phyloP scores from a whole-genome alignment of 2,329 filamentous ascomycete genomes.

The Pezicula neosporulosa region DNA sequence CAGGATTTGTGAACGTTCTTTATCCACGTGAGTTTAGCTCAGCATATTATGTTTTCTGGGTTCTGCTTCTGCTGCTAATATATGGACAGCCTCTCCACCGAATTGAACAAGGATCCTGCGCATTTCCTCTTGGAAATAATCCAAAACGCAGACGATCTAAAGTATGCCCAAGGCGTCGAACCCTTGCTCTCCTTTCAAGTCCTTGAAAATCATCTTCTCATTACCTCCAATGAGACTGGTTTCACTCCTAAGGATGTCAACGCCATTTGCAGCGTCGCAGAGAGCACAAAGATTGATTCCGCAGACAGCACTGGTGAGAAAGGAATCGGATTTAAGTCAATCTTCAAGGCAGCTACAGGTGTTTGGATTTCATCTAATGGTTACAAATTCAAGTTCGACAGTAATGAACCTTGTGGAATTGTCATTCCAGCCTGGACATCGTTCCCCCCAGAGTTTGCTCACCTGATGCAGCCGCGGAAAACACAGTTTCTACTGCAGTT shows the following conservation, averaged over 20 bases:
- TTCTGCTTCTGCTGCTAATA: too few species aligned
- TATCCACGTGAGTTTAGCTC: too few species aligned
- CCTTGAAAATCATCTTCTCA: slow-evolving; percentile 26
- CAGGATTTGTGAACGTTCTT: too few species aligned
- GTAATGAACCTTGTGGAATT: slow-evolving; percentile 25
- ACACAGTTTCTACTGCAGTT: slow-evolving; percentile 12
- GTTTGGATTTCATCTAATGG: slow-evolving; percentile 36
- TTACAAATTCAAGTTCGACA: slow-evolving; percentile 33
- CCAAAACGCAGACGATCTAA: slow-evolving; percentile 40
- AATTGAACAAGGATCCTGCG: slow-evolving; percentile 35
- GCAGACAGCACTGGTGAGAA: slow-evolving; percentile 32
- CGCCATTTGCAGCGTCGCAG: slow-evolving; percentile 33
- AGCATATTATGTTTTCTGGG: too few species aligned
- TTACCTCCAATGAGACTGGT: slow-evolving; percentile 34
- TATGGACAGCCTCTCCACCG: too few species aligned
- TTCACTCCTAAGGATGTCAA: slow-evolving; percentile 31
- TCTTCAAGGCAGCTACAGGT: slow-evolving; percentile 29
- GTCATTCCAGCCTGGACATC: slow-evolving; percentile 38
- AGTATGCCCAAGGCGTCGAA: slow-evolving; percentile 17
- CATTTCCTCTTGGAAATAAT: slow-evolving; percentile 21
- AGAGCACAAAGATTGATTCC: slow-evolving; percentile 30
- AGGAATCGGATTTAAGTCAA: slow-evolving; percentile 34
- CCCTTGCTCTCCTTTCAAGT: slow-evolving; percentile 18
- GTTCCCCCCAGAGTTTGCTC: too few species aligned
- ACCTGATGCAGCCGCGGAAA: slow-evolving; percentile 31